Percentiles rank a stretch among this genome's conserved stretches.
Evolutionary conservation across 768 basidiomycete genomes (phyloP).

Genomic region (Suillus placidus): DNA sequence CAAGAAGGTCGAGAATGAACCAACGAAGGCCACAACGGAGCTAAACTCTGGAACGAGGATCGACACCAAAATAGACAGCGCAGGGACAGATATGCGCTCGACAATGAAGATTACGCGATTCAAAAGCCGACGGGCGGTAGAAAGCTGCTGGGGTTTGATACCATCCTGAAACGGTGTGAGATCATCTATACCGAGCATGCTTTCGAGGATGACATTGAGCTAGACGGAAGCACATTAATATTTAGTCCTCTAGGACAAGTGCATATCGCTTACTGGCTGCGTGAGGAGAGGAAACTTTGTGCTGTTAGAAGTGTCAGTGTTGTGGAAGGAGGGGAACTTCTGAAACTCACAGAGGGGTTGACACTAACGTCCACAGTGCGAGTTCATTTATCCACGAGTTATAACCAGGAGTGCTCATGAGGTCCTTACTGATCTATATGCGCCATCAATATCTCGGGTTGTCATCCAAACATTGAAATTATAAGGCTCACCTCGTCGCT

Average conservation of each 20-base stretch:
- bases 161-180: conserved; percentile 14
- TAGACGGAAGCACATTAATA: conserved; percentile 29
- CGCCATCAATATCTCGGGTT: conserved; percentile 5
- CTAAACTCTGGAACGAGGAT: conserved; percentile 81
- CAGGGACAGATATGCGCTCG: conserved; percentile 61
- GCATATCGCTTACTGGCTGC: conserved; percentile 59
- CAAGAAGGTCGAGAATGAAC: conserved; percentile 82
- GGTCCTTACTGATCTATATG: conserved; percentile 76
- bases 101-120: conserved; percentile 48
- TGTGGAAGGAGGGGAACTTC: not conserved
- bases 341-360: conserved; percentile 65
- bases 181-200: conserved; percentile 69
- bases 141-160: conserved; percentile 30
- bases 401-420: conserved; percentile 74
- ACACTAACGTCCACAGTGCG: conserved; percentile 85
- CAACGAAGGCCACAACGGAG: conserved; percentile 86
- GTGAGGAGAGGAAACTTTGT: conserved; percentile 88
- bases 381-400: conserved; percentile 69
- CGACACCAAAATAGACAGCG: conserved; percentile 66
- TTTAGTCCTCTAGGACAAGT: not conserved
- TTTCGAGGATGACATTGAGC: conserved; percentile 84
- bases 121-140: conserved; percentile 15
- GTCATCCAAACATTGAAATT: not conserved
- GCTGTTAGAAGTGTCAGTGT: conserved; percentile 37
- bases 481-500: conserved; percentile 70